phyloP scores from a whole-genome alignment of 495 filamentous ascomycete species.

The Penicillium pancosmium region DNA sequence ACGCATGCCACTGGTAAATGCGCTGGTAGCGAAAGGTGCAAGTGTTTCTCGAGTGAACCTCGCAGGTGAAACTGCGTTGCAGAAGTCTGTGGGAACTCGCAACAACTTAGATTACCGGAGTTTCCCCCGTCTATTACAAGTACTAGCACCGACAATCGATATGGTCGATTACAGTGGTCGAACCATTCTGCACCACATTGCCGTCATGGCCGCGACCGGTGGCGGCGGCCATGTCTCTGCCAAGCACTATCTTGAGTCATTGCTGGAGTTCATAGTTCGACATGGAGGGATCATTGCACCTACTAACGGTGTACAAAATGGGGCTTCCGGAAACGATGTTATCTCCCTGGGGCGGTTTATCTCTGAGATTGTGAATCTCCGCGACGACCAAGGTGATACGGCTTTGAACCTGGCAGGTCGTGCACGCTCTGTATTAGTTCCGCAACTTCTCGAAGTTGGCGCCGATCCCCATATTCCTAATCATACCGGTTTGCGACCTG shows the following conservation, averaged over 20 bases:
- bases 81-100: conserved; percentile 83
- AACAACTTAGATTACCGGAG: conserved; percentile 87
- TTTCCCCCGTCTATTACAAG: conserved; percentile 82
- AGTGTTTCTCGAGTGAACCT: conserved; percentile 85
- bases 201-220: conserved; percentile 89
- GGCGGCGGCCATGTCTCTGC: conserved; percentile 77
- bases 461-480: conserved; percentile 90
- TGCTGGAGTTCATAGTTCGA: conserved; percentile 91
- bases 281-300: conserved; percentile 64
- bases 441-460: conserved; percentile 89
- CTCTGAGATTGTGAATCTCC: conserved; percentile 91
- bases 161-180: conserved; percentile 84
- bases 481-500: conserved; percentile 78
- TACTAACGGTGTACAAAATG: conserved; percentile 37
- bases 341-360: conserved; percentile 90
- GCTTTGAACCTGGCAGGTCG: conserved; percentile 91
- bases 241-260: conserved; percentile 88
- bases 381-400: conserved; percentile 90
- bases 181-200: conserved; percentile 94
- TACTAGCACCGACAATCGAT: conserved; percentile 88
- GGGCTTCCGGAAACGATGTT: conserved; percentile 49
- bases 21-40: conserved; percentile 79
- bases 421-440: conserved; percentile 90
- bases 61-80: conserved; percentile 86
- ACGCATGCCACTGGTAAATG: conserved; percentile 75